Evolutionary conservation across 306 rosid genomes (phyloP).

Genomic region (Crataegus laevigata): DNA sequence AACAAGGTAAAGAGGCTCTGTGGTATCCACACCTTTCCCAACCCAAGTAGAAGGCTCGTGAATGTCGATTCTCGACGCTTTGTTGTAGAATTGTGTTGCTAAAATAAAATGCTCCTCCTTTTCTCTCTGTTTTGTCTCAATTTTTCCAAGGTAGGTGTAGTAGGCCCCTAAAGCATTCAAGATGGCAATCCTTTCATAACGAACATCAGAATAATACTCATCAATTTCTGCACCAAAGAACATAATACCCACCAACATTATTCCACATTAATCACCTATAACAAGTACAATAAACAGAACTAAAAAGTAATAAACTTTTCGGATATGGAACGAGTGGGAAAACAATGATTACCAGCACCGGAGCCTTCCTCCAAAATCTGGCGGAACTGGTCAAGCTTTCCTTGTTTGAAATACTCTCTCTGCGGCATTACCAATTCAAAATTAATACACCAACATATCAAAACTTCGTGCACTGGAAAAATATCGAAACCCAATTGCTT

Average conservation of each 20-base stretch:
- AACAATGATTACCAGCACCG: slow-evolving; percentile 64
- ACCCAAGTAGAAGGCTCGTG: slow-evolving; percentile 99
- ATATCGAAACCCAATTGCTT: background rate
- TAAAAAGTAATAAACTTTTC: background rate
- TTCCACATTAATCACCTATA: background rate
- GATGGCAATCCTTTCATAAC: slow-evolving; percentile 96
- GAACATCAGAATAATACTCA: slow-evolving; percentile 93
- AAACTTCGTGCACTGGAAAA: background rate
- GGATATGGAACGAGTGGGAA: background rate
- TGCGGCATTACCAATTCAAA: slow-evolving; percentile 23
- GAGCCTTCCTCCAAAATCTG: slow-evolving; percentile 97
- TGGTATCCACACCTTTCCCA: slow-evolving; percentile 64
- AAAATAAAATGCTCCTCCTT: slow-evolving; percentile 95
- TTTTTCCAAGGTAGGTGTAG: slow-evolving; percentile 92
- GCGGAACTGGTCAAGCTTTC: slow-evolving; percentile 81
- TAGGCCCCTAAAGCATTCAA: slow-evolving; percentile 94
- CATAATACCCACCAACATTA: background rate
- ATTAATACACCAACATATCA: background rate
- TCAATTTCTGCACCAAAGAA: slow-evolving; percentile 66
- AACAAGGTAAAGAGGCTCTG: background rate
- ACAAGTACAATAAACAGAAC: background rate
- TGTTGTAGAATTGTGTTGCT: slow-evolving; percentile 96
- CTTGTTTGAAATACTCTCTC: slow-evolving; percentile 98
- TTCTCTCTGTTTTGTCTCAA: slow-evolving; percentile 94
- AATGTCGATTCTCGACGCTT: slow-evolving; percentile 92